phyloP scores from a whole-genome alignment of 2,329 filamentous ascomycete species.

The Fusarium drepaniforme region DNA sequence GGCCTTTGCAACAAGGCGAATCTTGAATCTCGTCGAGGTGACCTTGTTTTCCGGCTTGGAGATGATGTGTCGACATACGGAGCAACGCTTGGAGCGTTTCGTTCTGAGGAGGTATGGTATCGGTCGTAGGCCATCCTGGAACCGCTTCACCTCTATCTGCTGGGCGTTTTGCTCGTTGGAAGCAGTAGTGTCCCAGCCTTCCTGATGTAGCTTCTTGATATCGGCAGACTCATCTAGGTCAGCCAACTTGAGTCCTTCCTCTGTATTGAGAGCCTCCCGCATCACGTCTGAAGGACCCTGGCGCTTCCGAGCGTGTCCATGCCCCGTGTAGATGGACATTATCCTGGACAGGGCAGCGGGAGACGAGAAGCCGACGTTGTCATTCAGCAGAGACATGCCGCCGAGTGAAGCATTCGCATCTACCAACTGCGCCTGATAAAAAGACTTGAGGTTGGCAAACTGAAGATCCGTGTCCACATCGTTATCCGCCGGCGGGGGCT shows the following conservation, averaged over 20 bases:
- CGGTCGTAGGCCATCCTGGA: conserved; percentile 82
- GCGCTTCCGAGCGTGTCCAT: conserved; percentile 71
- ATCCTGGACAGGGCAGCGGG: conserved; percentile 87
- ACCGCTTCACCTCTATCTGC: conserved; percentile 69
- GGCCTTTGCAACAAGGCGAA: conserved; percentile 87
- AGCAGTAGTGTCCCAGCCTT: conserved; percentile 74
- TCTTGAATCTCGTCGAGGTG: conserved; percentile 89
- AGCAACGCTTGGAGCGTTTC: conserved; percentile 94
- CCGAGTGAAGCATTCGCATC: conserved; percentile 67
- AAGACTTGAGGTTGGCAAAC: conserved; percentile 80
- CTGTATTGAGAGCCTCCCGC: conserved; percentile 79
- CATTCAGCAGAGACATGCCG: conserved; percentile 55
- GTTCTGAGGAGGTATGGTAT: conserved; percentile 87
- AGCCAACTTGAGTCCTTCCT: conserved; percentile 78
- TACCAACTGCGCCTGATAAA: conserved; percentile 84
- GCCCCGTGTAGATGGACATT: conserved; percentile 88
- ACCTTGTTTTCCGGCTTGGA: conserved; percentile 95
- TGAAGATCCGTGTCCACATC: conserved; percentile 74
- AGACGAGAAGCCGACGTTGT: conserved; percentile 71
- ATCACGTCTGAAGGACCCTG: conserved; percentile 78
- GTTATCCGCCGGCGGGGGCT: conserved; percentile 54
- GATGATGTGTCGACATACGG: conserved; percentile 92
- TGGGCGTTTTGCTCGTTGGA: conserved; percentile 63
- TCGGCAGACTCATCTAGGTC: conserved; percentile 71
- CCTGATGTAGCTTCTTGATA: conserved; percentile 69